A percentile compares a stretch with the other conserved stretches of the same genome.
Conservation (phyloP, 257 asterid species). For the Ilex asprella region DNA sequence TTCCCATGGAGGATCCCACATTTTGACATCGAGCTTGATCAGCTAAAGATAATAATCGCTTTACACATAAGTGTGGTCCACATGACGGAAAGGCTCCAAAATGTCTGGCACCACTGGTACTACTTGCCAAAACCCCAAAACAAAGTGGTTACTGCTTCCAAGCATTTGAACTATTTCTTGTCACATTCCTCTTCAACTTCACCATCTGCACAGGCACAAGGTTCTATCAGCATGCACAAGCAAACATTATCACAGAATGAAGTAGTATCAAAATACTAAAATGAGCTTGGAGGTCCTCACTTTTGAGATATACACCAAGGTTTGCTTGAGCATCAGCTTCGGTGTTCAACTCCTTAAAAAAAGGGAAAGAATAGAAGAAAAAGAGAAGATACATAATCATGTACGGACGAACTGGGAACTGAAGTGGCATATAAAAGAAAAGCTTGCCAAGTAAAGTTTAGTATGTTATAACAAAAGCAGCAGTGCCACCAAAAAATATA, state of each 20-base stretch:
- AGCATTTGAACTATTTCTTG: slow-evolving; percentile 26
- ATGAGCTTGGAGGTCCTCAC: slow-evolving; percentile 27
- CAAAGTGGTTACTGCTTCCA: slow-evolving; percentile 1
- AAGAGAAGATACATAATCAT: too few relatives aligned
- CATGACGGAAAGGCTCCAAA: slow-evolving; percentile 6
- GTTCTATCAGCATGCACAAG: not conserved
- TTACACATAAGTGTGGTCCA: too few relatives aligned
- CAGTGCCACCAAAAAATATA: too few relatives aligned
- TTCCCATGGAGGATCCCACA: too few relatives aligned
- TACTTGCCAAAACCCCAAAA: slow-evolving; percentile 18
- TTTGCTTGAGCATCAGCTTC: slow-evolving; percentile 98
- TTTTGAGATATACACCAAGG: slow-evolving; percentile 55
- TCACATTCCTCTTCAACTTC: slow-evolving; percentile 70
- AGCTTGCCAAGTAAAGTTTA: too few relatives aligned
- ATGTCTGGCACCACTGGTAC: slow-evolving; percentile 7
- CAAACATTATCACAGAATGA: not conserved
- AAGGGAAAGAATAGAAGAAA: not conserved
- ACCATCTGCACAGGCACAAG: slow-evolving; percentile 52
- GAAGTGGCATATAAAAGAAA: not conserved
- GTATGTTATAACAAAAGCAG: too few relatives aligned
- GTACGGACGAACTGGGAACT: slow-evolving; percentile 3
- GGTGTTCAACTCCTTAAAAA: slow-evolving; percentile 57
- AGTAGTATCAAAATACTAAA: not conserved
- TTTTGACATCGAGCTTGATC: too few relatives aligned
- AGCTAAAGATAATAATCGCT: too few relatives aligned